Evolutionary conservation across 2,329 filamentous ascomycete species (phyloP).

Genomic region (Nigrospora oryzae): DNA sequence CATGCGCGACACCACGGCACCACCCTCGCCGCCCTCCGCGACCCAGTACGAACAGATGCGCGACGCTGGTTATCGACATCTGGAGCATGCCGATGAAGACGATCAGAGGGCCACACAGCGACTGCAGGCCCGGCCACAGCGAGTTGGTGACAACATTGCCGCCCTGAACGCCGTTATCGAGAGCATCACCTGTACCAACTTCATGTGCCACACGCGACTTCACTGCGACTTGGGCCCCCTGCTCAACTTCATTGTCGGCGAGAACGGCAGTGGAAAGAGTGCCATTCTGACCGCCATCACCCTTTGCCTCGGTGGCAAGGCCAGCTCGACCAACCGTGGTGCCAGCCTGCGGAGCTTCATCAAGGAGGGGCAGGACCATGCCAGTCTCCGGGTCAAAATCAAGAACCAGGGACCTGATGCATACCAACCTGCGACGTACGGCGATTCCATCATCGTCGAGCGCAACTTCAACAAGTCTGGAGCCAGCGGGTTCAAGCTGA

Average conservation of each 20-base stretch:
- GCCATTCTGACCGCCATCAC: slow-evolving; percentile 89
- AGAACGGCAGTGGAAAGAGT: slow-evolving; percentile 97
- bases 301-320: slow-evolving; percentile 90
- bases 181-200: slow-evolving; percentile 79
- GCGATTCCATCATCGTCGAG: slow-evolving; percentile 81
- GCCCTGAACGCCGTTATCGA: slow-evolving; percentile 84
- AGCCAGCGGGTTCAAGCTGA: slow-evolving; percentile 78
- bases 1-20: slow-evolving; percentile 15
- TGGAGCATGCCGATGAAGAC: slow-evolving; percentile 47
- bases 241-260: slow-evolving; percentile 96
- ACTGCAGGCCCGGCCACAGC: slow-evolving; percentile 38
- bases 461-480: slow-evolving; percentile 73
- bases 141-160: slow-evolving; percentile 59
- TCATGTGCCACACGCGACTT: slow-evolving; percentile 88
- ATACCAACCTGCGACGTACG: slow-evolving; percentile 76
- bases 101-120: slow-evolving; percentile 59
- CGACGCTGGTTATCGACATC: slow-evolving; percentile 50
- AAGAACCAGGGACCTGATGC: slow-evolving; percentile 85
- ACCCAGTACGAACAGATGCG: slow-evolving; percentile 56
- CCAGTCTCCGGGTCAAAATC: slow-evolving; percentile 71
- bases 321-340: slow-evolving; percentile 84
- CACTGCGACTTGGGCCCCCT: slow-evolving; percentile 81
- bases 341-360: slow-evolving; percentile 84
- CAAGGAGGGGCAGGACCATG: slow-evolving; percentile 76
- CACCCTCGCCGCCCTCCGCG: slow-evolving; percentile 29